Evolutionary conservation across 2,329 filamentous ascomycete species (phyloP).

Genomic region (Hymenoscyphus fraxineus): DNA sequence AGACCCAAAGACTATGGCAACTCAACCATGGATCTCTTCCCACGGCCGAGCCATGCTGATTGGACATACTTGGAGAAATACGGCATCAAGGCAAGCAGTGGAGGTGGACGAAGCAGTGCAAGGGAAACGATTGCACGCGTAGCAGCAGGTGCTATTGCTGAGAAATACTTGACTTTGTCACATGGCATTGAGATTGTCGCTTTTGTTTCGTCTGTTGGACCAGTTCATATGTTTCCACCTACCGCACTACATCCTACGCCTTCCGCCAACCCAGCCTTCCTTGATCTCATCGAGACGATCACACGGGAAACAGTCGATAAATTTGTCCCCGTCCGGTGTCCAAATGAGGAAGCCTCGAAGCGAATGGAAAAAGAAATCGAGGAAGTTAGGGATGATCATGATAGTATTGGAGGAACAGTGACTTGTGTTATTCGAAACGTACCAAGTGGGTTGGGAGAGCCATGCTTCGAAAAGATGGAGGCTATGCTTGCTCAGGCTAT

Average conservation of each 20-base stretch:
- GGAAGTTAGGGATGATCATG: constrained; percentile 70
- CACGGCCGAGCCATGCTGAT: constrained; percentile 88
- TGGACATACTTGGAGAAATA: constrained; percentile 98
- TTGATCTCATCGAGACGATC: constrained; percentile 68
- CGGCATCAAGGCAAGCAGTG: constrained; percentile 84
- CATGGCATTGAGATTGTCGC: constrained; percentile 89
- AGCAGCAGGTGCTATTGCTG: constrained; percentile 85
- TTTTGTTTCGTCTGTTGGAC: constrained; percentile 82
- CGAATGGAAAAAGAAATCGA: constrained; percentile 79
- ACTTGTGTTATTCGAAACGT: constrained; percentile 88
- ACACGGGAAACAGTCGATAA: constrained; percentile 74
- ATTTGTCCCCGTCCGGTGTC: constrained; percentile 84
- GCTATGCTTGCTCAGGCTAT: constrained; percentile 89
- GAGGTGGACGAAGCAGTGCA: constrained; percentile 87
- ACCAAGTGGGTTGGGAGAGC: constrained; percentile 85
- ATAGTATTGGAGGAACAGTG: constrained; percentile 92
- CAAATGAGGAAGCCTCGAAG: constrained; percentile 58
- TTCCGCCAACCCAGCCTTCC: constrained; percentile 74
- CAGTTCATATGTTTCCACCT: constrained; percentile 71
- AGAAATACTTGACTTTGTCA: constrained; percentile 80
- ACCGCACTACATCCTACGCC: constrained; percentile 63
- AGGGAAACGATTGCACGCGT: constrained; percentile 92
- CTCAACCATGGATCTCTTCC: constrained; percentile 87
- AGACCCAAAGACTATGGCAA: constrained; percentile 86
- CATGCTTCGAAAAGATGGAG: constrained; percentile 93